phyloP scores from a whole-genome alignment of 2,329 filamentous ascomycete species.

The Hirsutella rhossiliensis region DNA sequence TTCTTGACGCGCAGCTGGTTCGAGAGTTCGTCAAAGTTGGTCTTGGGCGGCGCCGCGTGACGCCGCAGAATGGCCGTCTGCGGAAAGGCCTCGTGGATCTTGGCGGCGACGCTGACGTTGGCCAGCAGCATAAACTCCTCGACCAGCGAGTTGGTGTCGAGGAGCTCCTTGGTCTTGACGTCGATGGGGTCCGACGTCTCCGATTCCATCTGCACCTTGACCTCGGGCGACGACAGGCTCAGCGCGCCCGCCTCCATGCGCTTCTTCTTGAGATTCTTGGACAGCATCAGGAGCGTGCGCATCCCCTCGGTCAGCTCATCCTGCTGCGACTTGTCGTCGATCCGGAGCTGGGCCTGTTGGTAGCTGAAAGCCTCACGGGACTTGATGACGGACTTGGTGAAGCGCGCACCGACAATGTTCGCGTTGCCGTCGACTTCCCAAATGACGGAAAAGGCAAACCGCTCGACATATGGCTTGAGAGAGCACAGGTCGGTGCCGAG shows the following conservation, averaged over 20 bases:
- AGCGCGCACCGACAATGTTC: conserved; percentile 72
- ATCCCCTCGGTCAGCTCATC: conserved; percentile 88
- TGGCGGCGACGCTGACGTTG: conserved; percentile 85
- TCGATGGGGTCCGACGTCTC: conserved; percentile 94
- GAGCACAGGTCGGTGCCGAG: conserved; percentile 95
- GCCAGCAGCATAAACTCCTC: conserved; percentile 99
- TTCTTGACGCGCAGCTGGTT: conserved; percentile 86
- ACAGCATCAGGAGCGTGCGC: conserved; percentile 74
- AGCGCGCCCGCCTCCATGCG: conserved; percentile 92
- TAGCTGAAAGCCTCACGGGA: conserved; percentile 97
- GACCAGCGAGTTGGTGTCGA: conserved; percentile 94
- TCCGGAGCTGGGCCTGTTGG: conserved; percentile 86
- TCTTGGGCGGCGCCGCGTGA: conserved; percentile 83
- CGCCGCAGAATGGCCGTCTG: conserved; percentile 90
- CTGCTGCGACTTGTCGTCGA: conserved; percentile 77
- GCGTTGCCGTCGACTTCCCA: conserved; percentile 85
- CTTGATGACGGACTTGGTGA: conserved; percentile 96
- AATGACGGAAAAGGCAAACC: conserved; percentile 71
- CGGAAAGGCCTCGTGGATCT: conserved; percentile 84
- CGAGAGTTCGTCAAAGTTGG: conserved; percentile 89
- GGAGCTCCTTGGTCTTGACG: conserved; percentile 85
- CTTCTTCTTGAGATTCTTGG: conserved; percentile 87
- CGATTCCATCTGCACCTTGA: conserved; percentile 88
- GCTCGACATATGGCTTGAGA: conserved; percentile 94
- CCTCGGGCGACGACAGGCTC: conserved; percentile 94